Evolutionary conservation across 495 filamentous ascomycete species (phyloP).

Genomic region (Cryomyces antarcticus): DNA sequence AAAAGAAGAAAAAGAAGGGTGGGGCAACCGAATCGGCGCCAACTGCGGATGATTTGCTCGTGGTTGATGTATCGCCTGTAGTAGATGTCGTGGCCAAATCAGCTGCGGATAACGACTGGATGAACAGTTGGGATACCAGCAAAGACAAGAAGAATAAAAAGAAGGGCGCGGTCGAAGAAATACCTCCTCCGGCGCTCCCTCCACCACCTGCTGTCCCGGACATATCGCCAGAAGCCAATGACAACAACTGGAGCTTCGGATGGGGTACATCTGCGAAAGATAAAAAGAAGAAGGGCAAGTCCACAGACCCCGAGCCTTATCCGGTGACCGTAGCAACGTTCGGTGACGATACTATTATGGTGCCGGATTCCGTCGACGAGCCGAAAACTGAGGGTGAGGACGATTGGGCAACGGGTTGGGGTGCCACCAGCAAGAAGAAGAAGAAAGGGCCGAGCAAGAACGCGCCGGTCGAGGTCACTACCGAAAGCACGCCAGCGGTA

Average conservation of each 20-base stretch:
- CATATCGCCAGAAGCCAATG: conserved; percentile 4
- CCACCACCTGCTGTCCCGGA: conserved; percentile 2
- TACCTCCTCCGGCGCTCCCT: background rate
- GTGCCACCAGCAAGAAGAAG: conserved; percentile 21
- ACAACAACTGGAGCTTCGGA: background rate
- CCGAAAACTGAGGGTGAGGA: conserved; percentile 14
- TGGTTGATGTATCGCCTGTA: background rate
- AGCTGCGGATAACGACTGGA: background rate
- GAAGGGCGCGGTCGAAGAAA: conserved; percentile 1
- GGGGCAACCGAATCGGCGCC: background rate
- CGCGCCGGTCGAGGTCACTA: conserved; percentile 8
- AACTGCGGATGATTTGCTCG: background rate
- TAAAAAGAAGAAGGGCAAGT: conserved; percentile 21
- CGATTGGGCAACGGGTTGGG: conserved; percentile 10
- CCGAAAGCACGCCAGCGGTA: conserved; percentile 3
- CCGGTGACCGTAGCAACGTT: background rate
- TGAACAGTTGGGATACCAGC: background rate
- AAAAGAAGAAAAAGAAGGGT: background rate
- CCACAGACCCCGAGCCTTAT: conserved; percentile 6
- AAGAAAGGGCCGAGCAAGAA: conserved; percentile 19
- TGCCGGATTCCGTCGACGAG: conserved; percentile 16
- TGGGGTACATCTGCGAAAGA: conserved; percentile 15
- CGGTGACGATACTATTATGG: conserved; percentile 8
- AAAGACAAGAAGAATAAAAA: conserved; percentile 8
- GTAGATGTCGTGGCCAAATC: background rate